Base-by-base conservation (phyloP, 768 basidiomycete genomes). In the Coprinellus aureogranulatus region DNA sequence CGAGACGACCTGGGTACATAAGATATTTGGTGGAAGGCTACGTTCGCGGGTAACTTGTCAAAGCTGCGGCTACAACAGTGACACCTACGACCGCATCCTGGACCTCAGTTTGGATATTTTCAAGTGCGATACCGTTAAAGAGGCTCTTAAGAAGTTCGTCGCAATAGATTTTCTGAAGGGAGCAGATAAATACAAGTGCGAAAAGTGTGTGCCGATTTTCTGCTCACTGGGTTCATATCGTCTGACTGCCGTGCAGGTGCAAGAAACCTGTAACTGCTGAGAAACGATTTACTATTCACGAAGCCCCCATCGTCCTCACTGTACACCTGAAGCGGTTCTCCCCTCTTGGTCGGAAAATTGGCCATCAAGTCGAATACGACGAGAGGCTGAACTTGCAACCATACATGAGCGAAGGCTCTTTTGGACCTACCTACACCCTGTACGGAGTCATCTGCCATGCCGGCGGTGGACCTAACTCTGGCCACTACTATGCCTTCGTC, bases 141-240 rank as follows among this genome's bases (percentile, higher is more conserved):
- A 89, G 3, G 93, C 92, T 2, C 72, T 96, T 56, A 79, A 81
- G 34, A 89, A 86, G 66, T 97, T 97, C 64, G 84, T 90, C 37
- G 86, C 85, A 8, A 76, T 89, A 47, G 97, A 99, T 67, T 77
- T 81, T 60, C 72, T 99, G 60, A 90, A 85, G 60, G 97, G 96
- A 0, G 85, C 87, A 5, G 93, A 99, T 78, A 95, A 95, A 75
- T 99, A 99, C 72, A 93, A 95, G 69, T 99, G 97, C 72, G 97
- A 99, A 74, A 98, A 93, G 94, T 97, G 68, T 65, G 90, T 80
- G 37, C 30, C 37, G 22, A 16, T 42, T 39, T 4, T 41, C 50
- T 45, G 4, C 10, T 41, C 22, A 16, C 11, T 6, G 28, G 22
- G 28, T 4, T 14, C 18, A 34, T 51, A 20, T 40, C 44, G 14